phyloP scores from a whole-genome alignment of 2,329 filamentous ascomycete genomes.

The Penicillium palitans region DNA sequence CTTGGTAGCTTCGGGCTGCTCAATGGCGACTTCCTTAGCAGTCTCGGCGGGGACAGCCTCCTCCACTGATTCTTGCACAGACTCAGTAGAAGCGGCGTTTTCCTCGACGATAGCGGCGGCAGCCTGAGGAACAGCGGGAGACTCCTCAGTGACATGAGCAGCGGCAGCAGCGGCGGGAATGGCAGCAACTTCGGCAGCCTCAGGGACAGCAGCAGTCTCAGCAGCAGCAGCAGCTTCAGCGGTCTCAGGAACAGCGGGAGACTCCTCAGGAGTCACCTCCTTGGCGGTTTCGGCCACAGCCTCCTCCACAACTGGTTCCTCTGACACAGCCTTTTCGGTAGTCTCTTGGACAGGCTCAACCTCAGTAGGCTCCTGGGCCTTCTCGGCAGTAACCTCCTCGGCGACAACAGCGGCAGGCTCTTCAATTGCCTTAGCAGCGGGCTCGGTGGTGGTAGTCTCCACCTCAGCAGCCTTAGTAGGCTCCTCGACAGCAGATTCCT shows the following conservation, averaged over 20 bases:
- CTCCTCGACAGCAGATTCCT: conserved; percentile 8
- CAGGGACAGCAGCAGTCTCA: not conserved
- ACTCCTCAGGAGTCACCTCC: not conserved
- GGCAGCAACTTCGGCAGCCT: too few species aligned
- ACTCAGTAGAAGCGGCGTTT: not conserved
- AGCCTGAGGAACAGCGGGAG: not conserved
- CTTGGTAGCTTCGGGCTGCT: conserved; percentile 7
- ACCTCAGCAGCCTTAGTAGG: not conserved
- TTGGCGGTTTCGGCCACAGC: not conserved
- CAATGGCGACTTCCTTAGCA: conserved; percentile 1
- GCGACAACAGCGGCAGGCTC: not conserved
- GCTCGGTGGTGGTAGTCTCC: not conserved
- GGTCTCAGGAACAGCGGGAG: not conserved
- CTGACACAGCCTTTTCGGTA: not conserved
- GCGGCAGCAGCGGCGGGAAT: not conserved
- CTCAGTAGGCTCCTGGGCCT: not conserved
- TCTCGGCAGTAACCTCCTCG: conserved; percentile 1
- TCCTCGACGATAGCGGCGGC: conserved; percentile 2
- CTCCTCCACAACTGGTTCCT: conserved; percentile 4
- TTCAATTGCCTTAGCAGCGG: not conserved
- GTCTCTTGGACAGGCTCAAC: conserved; percentile 2
- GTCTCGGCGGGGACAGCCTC: not conserved
- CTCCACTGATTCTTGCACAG: not conserved
- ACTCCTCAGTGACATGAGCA: not conserved
- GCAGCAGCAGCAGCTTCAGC: not conserved